Percentiles rank a stretch among this genome's conserved stretches.
phyloP scores from a whole-genome alignment of 2,329 filamentous ascomycete genomes.

The Trichoderma oligosporum region DNA sequence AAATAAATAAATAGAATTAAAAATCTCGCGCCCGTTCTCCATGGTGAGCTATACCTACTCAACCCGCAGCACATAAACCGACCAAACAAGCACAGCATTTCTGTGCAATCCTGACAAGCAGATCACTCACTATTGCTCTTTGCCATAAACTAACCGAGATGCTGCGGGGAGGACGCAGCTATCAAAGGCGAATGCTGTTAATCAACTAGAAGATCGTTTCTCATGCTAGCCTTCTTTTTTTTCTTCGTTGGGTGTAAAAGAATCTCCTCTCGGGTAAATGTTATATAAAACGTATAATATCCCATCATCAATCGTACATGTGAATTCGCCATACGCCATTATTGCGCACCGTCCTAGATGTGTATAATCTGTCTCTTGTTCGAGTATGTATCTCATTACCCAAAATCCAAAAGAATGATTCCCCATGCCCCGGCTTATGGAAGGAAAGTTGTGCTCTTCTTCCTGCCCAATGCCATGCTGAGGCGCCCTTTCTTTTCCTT shows the following conservation, averaged over 20 bases:
- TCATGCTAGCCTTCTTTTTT: not conserved
- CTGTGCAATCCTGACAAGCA: not conserved
- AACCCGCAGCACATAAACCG: not conserved
- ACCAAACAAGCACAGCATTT: not conserved
- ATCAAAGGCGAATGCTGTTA: not conserved
- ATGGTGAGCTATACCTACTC: not conserved
- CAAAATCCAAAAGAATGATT: constrained; percentile 8
- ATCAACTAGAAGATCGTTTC: not conserved
- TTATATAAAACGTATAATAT: constrained; percentile 7
- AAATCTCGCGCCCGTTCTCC: not conserved
- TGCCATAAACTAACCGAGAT: not conserved
- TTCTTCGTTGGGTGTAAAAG: not conserved
- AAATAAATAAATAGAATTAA: not conserved
- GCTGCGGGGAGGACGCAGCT: not conserved
- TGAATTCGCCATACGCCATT: constrained; percentile 17
- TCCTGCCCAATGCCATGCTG: constrained; percentile 62
- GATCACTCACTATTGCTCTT: not conserved
- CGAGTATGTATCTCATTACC: constrained; percentile 1
- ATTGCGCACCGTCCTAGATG: not conserved
- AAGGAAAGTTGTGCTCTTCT: constrained; percentile 59
- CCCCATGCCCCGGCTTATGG: constrained; percentile 22
- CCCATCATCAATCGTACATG: constrained; percentile 23
- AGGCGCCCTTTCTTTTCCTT: constrained; percentile 63
- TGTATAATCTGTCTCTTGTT: not conserved
- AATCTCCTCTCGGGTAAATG: not conserved